A percentile compares a stretch with the other conserved stretches of the same genome.
Evolutionary conservation across 2,329 filamentous ascomycete genomes (phyloP).

Genomic region (Claviceps pusilla): DNA sequence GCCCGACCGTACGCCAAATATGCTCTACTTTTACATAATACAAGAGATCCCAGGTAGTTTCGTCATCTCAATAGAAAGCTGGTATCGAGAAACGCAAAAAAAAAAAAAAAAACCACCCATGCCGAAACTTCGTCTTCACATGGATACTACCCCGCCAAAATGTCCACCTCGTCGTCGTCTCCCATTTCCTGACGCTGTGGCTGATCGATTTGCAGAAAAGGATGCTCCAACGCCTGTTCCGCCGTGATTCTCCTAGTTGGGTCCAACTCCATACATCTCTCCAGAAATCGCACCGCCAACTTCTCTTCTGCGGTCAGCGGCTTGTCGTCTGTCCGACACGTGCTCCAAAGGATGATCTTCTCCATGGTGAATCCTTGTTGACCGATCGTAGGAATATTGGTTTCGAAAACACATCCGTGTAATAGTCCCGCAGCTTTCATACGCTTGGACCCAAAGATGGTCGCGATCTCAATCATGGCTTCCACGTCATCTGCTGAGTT

Average conservation of each 20-base stretch:
- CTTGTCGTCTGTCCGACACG: slow-evolving; percentile 50
- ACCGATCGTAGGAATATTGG: slow-evolving; percentile 79
- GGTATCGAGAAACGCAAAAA: background rate
- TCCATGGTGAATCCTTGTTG: slow-evolving; percentile 74
- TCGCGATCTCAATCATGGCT: slow-evolving; percentile 91
- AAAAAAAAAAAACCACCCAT: background rate
- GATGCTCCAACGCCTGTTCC: slow-evolving; percentile 55
- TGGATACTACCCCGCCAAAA: slow-evolving; percentile 19
- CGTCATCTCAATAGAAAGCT: background rate
- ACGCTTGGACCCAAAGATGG: slow-evolving; percentile 71
- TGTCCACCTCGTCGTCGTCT: slow-evolving; percentile 42
- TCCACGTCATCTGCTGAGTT: slow-evolving; percentile 97
- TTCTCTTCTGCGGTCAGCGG: slow-evolving; percentile 52
- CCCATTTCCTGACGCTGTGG: slow-evolving; percentile 15
- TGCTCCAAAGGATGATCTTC: slow-evolving; percentile 93
- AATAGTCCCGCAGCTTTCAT: slow-evolving; percentile 74
- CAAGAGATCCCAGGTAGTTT: background rate
- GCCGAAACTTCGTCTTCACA: background rate
- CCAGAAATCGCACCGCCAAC: slow-evolving; percentile 57
- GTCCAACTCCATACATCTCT: slow-evolving; percentile 61
- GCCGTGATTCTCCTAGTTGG: slow-evolving; percentile 60
- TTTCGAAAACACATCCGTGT: slow-evolving; percentile 86
- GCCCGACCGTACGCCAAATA: background rate
- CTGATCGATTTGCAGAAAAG: slow-evolving; percentile 39
- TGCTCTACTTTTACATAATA: background rate